phyloP scores from a whole-genome alignment of 2,329 filamentous ascomycete species.

The Neopestalotiopsis clavispora region DNA sequence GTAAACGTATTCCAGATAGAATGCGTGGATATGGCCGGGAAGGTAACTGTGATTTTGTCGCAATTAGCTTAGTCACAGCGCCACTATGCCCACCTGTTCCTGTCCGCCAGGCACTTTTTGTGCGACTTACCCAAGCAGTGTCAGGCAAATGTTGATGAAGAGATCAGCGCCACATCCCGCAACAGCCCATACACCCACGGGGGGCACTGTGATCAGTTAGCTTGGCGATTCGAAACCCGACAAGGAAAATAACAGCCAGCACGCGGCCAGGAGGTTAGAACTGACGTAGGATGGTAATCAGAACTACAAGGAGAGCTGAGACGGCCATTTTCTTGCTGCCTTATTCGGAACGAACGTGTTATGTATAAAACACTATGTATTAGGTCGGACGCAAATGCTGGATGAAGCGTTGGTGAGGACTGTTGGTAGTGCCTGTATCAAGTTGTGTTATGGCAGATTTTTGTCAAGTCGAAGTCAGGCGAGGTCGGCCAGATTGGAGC shows the following conservation, averaged over 20 bases:
- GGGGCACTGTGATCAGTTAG: constrained; percentile 57
- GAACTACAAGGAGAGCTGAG: constrained; percentile 53
- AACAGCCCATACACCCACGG: constrained; percentile 66
- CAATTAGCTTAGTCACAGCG: neutral
- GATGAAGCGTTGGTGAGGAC: neutral
- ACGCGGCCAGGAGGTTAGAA: constrained; percentile 11
- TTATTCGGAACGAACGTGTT: neutral
- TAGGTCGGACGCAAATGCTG: neutral
- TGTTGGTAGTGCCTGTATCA: neutral
- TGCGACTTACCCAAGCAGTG: constrained; percentile 60
- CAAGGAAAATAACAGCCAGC: neutral
- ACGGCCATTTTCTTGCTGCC: constrained; percentile 56
- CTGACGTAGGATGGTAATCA: constrained; percentile 60
- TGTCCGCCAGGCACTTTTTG: neutral
- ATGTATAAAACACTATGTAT: neutral
- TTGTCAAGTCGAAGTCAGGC: neutral
- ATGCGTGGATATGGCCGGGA: constrained; percentile 80
- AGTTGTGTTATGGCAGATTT: neutral
- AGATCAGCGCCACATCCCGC: constrained; percentile 70
- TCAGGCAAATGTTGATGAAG: constrained; percentile 70
- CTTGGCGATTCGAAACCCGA: neutral
- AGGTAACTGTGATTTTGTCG: constrained; percentile 58
- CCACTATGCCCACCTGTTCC: too few species aligned
- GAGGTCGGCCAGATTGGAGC: neutral
- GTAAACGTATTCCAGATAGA: constrained; percentile 84